Evolutionary conservation across 495 filamentous ascomycete species (phyloP).

Genomic region (Xylaria venustula): DNA sequence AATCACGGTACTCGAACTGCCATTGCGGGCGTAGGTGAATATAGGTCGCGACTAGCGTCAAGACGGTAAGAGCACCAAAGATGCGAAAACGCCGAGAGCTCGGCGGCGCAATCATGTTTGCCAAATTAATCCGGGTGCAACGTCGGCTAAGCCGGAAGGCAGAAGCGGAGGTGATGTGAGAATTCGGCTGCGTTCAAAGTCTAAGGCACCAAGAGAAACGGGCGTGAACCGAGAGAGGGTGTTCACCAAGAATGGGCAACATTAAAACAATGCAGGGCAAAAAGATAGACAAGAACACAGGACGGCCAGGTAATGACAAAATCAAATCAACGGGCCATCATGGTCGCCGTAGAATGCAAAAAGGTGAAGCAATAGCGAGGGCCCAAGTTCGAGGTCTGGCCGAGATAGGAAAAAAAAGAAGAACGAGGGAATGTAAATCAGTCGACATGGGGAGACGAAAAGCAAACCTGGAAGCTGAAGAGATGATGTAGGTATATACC

Average conservation of each 20-base stretch:
- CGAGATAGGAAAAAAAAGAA: not conserved
- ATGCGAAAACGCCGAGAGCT: conserved; percentile 25
- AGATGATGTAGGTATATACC: not conserved
- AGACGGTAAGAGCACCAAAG: conserved; percentile 17
- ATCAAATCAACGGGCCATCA: not conserved
- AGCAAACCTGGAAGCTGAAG: not conserved
- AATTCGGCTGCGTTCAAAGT: not conserved
- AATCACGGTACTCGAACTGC: conserved; percentile 28
- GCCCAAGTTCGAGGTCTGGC: not conserved
- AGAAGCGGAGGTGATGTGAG: not conserved
- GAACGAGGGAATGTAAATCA: not conserved
- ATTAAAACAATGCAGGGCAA: not conserved
- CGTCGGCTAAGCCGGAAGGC: not conserved
- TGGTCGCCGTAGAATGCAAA: conserved; percentile 3
- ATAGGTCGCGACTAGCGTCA: conserved; percentile 20
- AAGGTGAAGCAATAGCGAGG: not conserved
- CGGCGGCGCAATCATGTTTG: conserved; percentile 27
- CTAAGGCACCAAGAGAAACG: not conserved
- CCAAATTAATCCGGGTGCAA: not conserved
- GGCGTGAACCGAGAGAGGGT: not conserved
- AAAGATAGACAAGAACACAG: conserved; percentile 3
- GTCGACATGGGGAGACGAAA: not conserved
- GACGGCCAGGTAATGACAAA: not conserved
- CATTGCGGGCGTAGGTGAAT: conserved; percentile 22
- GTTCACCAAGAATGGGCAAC: conserved; percentile 2